Evolutionary conservation across 2,329 filamentous ascomycete genomes (phyloP), one percentile per base, ranked within the genome.

Genomic region (Cercospora brassicicola): DNA sequence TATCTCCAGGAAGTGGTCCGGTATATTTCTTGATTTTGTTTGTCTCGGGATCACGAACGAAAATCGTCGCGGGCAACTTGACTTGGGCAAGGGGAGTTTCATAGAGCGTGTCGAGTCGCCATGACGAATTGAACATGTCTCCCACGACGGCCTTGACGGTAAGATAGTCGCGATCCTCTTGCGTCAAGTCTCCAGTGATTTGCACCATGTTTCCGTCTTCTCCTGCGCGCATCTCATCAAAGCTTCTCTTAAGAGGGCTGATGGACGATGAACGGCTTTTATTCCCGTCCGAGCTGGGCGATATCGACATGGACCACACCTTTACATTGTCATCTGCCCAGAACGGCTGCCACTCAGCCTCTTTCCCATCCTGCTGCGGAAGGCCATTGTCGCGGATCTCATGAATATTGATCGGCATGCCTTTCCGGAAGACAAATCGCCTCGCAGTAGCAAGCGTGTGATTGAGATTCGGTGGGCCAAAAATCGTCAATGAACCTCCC

Each of bases 401-500:
- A 70, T 88, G 84, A 1, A 90, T 84, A 33, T 82, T 82, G n/a
- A 97, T 81, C 0, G 90, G 90, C 77, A 96, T 85, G 0, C 92
- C 90, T 73, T 92, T 93, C 42, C 95, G 87, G 74, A 97, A 94
- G 60, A 98, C 88, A 79, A 97, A 97, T 33, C 89, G 84, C 56
- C 95, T 87, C 15, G 91, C 90, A 0, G 93, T 92, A n/a, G 93
- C 94, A 66, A 99, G 80, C 5, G 88, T 85, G 76, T 97, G 90
- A 56, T 89, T 87, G 64, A 98, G 80, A 77, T 98, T 98, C 62
- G 88, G 88, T 4, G 90, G 89, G 2, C 92, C 94, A 77, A 96
- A 91, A 11, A 98, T 83, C n/a, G 85, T 86, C 67, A 93, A 76
- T 18, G 79, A 80, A 13, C 77, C 73, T 64, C 76, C 79, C 51